A percentile compares a stretch with the other conserved stretches of the same genome.
These are phyloP conservation scores for Coelastrella sp. DNA, from an alignment of 139 green algal genomes.

Conservation along the genomic window DNA sequence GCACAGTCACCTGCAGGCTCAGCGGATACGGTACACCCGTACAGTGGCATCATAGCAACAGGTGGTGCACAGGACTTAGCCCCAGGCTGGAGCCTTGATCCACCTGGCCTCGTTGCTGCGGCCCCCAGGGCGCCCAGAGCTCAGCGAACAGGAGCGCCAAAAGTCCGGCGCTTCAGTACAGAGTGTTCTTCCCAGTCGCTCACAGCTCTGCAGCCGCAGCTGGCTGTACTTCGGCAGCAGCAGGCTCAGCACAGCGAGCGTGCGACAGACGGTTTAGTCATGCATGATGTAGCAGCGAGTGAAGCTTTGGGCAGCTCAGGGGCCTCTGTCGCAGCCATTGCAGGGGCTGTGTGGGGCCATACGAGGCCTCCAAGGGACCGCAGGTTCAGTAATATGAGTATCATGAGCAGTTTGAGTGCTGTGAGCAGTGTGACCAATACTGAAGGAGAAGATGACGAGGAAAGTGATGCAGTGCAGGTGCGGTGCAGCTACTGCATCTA, in stretches of 20 bases:
- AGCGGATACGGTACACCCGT: too few relatives aligned
- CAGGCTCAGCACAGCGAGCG: conserved; percentile 44
- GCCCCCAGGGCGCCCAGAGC: not conserved
- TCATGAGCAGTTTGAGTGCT: conserved; percentile 12
- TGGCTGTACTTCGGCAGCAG: not conserved
- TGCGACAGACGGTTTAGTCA: conserved; percentile 19
- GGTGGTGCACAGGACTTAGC: not conserved
- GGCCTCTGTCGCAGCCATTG: not conserved
- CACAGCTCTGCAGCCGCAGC: conserved; percentile 14
- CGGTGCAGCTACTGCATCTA: too few relatives aligned
- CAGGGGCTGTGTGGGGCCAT: conserved; percentile 1
- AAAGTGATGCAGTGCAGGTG: not conserved
- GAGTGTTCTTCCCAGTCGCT: not conserved
- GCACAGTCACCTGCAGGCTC: too few relatives aligned
- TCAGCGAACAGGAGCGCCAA: not conserved
- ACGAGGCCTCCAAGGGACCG: not conserved
- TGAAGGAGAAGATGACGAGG: not conserved
- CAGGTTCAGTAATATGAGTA: conserved; percentile 20
- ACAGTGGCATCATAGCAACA: not conserved
- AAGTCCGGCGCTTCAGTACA: conserved; percentile 22
- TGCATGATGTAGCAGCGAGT: conserved; percentile 30
- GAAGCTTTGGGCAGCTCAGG: not conserved
- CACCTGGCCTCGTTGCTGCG: not conserved
- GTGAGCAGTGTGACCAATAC: conserved; percentile 20
- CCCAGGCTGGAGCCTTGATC: not conserved